Conservation (phyloP, 1,284 basidiomycete species). For the Cryptococcus wingfieldii region DNA sequence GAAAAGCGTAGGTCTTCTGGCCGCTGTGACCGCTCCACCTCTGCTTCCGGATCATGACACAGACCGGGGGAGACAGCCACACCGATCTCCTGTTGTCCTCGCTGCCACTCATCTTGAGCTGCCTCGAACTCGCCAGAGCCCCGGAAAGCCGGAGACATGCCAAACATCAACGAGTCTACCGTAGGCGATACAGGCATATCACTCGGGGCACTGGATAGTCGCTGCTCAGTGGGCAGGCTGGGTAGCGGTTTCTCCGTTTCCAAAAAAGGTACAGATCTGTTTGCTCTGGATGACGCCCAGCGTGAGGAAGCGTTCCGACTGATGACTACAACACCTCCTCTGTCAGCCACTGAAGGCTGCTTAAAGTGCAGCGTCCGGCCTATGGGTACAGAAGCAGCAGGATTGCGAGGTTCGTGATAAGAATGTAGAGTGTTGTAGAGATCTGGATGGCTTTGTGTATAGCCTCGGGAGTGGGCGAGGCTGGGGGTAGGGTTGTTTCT, state of each 20-base stretch:
- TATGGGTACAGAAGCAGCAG: not conserved
- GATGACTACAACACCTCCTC: conserved; percentile 23
- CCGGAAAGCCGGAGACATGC: conserved; percentile 23
- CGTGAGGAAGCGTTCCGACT: conserved; percentile 3
- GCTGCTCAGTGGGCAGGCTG: conserved; percentile 14
- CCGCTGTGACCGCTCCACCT: not conserved
- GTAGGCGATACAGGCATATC: conserved; percentile 10
- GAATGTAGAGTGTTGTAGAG: conserved; percentile 2
- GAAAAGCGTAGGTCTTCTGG: not conserved
- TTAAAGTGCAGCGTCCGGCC: conserved; percentile 20
- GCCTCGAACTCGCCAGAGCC: not conserved
- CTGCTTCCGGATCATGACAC: not conserved
- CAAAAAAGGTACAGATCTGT: conserved; percentile 5
- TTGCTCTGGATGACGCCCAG: conserved; percentile 1
- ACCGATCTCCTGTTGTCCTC: not conserved
- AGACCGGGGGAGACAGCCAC: not conserved
- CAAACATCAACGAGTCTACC: conserved; percentile 29
- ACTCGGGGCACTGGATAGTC: conserved; percentile 9
- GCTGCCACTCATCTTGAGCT: not conserved
- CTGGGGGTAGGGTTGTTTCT: conserved; percentile 2
- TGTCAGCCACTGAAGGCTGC: conserved; percentile 17
- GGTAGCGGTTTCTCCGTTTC: conserved; percentile 31
- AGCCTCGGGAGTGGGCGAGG: not conserved
- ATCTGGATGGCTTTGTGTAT: conserved; percentile 12
- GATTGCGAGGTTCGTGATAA: conserved; percentile 5